Evolutionary conservation across 352 stramenopile genomes (phyloP).

Genomic region (Phytophthora palmivora): DNA sequence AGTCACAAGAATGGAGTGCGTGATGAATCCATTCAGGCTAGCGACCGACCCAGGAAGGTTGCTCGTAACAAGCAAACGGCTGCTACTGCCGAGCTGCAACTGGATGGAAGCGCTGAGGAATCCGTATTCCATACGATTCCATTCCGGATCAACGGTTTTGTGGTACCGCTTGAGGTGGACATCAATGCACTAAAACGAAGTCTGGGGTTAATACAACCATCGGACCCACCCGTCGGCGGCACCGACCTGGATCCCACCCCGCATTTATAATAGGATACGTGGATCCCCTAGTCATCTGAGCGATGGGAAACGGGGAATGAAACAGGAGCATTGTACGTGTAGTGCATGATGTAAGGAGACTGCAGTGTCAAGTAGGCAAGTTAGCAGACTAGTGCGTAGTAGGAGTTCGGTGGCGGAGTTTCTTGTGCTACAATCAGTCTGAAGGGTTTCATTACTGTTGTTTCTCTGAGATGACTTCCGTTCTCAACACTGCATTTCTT

Average conservation of each 20-base stretch:
- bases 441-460: slow-evolving; percentile 1
- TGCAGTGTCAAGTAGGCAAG: slow-evolving; percentile 15
- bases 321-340: slow-evolving; percentile 23
- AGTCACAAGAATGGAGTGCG: slow-evolving; percentile 41
- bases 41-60: slow-evolving; percentile 58
- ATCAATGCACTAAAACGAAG: slow-evolving; percentile 62
- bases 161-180: slow-evolving; percentile 76
- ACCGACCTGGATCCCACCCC: slow-evolving; percentile 28
- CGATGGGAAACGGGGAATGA: slow-evolving; percentile 9
- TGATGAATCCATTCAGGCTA: slow-evolving; percentile 29
- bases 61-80: slow-evolving; percentile 33
- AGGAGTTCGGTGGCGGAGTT: slow-evolving; percentile 13
- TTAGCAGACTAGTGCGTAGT: slow-evolving; percentile 29
- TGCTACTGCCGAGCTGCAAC: slow-evolving; percentile 21
- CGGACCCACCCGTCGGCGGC: slow-evolving; percentile 19
- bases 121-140: slow-evolving; percentile 66
- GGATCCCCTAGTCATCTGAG: slow-evolving; percentile 9
- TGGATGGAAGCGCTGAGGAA: slow-evolving; percentile 44
- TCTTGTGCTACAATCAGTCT: slow-evolving; percentile 10
- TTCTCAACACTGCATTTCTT: too few relatives aligned
- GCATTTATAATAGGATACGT: slow-evolving; percentile 41
- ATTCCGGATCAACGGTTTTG: slow-evolving; percentile 78
- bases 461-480: neutral
- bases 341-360: slow-evolving; percentile 16
- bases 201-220: slow-evolving; percentile 46